Base-by-base conservation (phyloP, 805 yeast genomes). In the Spencermartinsiella europaea region DNA sequence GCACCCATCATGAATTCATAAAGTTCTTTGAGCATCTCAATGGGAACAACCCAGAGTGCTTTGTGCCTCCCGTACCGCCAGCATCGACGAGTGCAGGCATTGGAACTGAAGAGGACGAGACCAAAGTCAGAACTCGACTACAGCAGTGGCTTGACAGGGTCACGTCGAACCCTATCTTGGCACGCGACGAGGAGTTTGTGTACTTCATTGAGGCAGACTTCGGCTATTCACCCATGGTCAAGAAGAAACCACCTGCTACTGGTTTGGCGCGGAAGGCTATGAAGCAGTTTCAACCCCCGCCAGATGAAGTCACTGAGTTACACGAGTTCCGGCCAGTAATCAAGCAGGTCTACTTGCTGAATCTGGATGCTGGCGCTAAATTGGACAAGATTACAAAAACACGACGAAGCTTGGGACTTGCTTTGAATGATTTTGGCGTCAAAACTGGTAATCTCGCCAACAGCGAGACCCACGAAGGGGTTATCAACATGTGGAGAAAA, bases 211-310 rank as follows among this genome's bases (percentile, higher is more conserved):
- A 87, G 58, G 78, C 84, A 53, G 93, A 85, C 60, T 82, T 79
- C 55, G 78, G 78, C 8, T 80, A 80, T 60, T 65, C 80, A 2
- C 85, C 83, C 15, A 76, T 78, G 33, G 82, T 80, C 52, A 75
- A 79, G 56, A 70, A 75, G 36, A 69, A 75, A 38, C 75, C 81
- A 27, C 81, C 81, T 41, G 95, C 96, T 0, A 80, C 95, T 14
- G 99, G 98, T 0, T 64, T 93, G 21, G 80, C 82, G 52, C 77
- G 99, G 43, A 86, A 85, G 64, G 89, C 98, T 1, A 73, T 93
- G 59, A 93, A 93, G 64, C 99, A 93, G 63, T 74, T 90, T 38
- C 83, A 85, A 36, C 86, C 95, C 1, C 99, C 99, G 0, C 87
- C 83, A 58, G 99, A 91, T 65, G 91, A 87, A 35, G 82, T 80